Conservation (phyloP, 768 basidiomycete species). For the Lentinula detonsa region DNA sequence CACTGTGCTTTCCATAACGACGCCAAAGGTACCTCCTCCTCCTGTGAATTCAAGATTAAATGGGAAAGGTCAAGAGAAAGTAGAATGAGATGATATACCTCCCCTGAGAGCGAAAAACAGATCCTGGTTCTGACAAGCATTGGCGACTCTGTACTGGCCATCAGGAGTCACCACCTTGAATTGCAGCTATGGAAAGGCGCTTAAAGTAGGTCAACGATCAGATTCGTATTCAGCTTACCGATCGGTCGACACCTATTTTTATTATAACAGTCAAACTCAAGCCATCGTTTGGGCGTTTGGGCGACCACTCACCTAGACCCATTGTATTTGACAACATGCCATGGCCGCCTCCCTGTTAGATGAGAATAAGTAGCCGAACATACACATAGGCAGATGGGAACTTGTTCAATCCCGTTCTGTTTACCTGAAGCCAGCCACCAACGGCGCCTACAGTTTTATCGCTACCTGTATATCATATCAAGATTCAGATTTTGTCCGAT, state of each 20-base stretch:
- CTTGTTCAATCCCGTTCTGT: neutral
- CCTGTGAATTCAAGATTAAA: conserved; percentile 13
- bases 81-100: conserved; percentile 16
- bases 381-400: neutral
- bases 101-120: conserved; percentile 50
- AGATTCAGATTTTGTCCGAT: neutral
- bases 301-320: conserved; percentile 25
- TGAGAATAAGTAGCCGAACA: neutral
- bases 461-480: conserved; percentile 15
- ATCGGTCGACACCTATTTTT: conserved; percentile 29
- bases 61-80: neutral
- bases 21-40: conserved; percentile 43
- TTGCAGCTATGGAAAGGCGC: conserved; percentile 27
- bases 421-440: conserved; percentile 35
- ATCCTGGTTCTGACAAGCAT: conserved; percentile 44
- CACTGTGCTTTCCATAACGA: conserved; percentile 27
- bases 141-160: conserved; percentile 37
- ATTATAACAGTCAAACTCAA: neutral
- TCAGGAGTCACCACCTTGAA: conserved; percentile 51
- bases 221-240: conserved; percentile 21
- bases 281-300: neutral
- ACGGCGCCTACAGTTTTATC: conserved; percentile 35
- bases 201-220: neutral
- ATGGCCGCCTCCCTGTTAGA: conserved; percentile 9
- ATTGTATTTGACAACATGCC: conserved; percentile 21